Evolutionary conservation across 169 alveolate species (phyloP).

Genomic region (Eimeria nieschulzi): DNA sequence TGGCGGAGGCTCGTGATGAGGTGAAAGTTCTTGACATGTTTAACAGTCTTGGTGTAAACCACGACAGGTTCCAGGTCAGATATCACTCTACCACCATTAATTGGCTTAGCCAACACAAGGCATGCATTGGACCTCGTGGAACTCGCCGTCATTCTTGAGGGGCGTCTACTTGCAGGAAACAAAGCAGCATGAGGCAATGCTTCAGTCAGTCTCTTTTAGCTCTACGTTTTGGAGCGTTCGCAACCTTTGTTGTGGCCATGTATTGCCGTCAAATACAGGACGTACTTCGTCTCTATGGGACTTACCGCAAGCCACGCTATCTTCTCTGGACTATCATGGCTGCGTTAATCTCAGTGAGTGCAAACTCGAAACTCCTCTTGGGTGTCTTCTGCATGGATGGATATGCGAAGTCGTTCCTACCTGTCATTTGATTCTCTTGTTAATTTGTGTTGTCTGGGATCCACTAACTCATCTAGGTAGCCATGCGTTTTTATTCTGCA

Average conservation of each 20-base stretch:
- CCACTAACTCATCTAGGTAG: too few relatives aligned
- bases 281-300: neutral
- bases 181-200: too few relatives aligned
- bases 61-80: neutral
- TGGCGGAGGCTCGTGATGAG: slow-evolving; percentile 23
- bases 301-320: neutral
- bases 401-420: too few relatives aligned
- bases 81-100: neutral
- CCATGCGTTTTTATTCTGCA: neutral
- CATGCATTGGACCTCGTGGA: too few relatives aligned
- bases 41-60: neutral
- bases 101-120: too few relatives aligned
- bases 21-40: neutral
- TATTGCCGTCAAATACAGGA: neutral
- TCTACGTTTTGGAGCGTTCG: neutral
- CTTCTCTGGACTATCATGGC: neutral
- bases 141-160: too few relatives aligned
- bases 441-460: too few relatives aligned
- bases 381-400: too few relatives aligned
- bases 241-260: neutral
- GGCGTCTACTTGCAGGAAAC: too few relatives aligned
- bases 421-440: too few relatives aligned
- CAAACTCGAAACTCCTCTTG: too few relatives aligned
- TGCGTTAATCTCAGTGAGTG: slow-evolving; percentile 1
- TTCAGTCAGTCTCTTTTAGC: too few relatives aligned